Conservation (phyloP, 768 basidiomycete species). For the Lactarius sanguifluus region DNA sequence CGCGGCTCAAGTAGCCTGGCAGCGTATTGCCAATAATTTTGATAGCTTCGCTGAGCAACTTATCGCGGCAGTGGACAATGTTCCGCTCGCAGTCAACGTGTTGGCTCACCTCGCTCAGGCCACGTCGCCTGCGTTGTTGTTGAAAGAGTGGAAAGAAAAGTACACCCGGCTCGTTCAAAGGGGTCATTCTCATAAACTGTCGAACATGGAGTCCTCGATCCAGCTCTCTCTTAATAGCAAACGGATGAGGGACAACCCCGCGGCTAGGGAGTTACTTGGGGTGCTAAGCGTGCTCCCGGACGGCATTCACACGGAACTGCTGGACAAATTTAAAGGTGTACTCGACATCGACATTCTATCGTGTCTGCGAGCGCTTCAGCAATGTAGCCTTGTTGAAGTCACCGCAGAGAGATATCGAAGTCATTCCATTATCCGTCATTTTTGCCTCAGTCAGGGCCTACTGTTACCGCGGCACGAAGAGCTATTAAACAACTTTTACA, state of each 20-base stretch:
- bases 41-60: conserved; percentile 6
- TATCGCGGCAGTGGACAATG: conserved; percentile 8
- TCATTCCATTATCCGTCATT: conserved; percentile 6
- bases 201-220: conserved; percentile 10
- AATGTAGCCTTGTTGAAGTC: background rate
- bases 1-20: background rate
- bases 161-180: background rate
- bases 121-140: background rate
- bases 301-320: conserved; percentile 7
- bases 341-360: background rate
- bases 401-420: conserved; percentile 2
- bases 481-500: background rate
- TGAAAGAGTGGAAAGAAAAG: conserved; percentile 9
- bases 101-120: conserved; percentile 13
- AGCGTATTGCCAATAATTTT: background rate
- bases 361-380: background rate
- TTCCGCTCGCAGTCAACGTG: conserved; percentile 14
- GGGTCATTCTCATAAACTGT: conserved; percentile 2
- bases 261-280: conserved; percentile 7
- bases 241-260: conserved; percentile 6
- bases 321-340: background rate
- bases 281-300: conserved; percentile 10
- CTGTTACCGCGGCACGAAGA: background rate
- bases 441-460: background rate
- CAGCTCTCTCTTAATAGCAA: conserved; percentile 11